Evolutionary conservation across 2,329 filamentous ascomycete species (phyloP).

Genomic region (Beauveria sp.): DNA sequence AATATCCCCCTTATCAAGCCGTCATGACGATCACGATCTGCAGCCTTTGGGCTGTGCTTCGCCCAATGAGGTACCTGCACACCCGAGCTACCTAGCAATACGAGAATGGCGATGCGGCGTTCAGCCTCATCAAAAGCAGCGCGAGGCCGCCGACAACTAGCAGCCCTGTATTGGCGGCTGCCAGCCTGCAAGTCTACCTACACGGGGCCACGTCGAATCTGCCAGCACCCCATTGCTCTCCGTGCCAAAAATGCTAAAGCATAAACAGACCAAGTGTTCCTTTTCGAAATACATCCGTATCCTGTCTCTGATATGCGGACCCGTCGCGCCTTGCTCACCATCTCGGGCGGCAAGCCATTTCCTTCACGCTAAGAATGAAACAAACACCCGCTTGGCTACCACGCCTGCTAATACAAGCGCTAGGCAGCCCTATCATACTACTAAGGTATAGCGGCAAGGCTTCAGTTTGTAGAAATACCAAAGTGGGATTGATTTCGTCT

Average conservation of each 20-base stretch:
- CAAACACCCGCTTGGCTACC: not conserved
- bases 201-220: not conserved
- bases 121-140: not conserved
- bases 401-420: not conserved
- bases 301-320: too few relatives aligned
- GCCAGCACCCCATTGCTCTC: not conserved
- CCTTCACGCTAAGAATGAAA: not conserved
- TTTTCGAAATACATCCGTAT: too few relatives aligned
- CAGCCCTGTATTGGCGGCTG: not conserved
- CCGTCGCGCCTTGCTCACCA: not conserved
- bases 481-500: not conserved
- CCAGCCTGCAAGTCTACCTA: not conserved
- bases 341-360: not conserved
- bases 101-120: not conserved
- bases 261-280: too few relatives aligned
- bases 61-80: not conserved
- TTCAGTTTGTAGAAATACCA: not conserved
- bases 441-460: not conserved
- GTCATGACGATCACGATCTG: not conserved
- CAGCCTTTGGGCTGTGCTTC: not conserved
- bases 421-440: not conserved
- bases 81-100: not conserved
- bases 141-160: conserved; percentile 1
- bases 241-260: not conserved
- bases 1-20: not conserved